A percentile compares a stretch with the other conserved stretches of the same genome.
phyloP scores from a whole-genome alignment of 2,329 filamentous ascomycete genomes.

The Aspergillus sp. region DNA sequence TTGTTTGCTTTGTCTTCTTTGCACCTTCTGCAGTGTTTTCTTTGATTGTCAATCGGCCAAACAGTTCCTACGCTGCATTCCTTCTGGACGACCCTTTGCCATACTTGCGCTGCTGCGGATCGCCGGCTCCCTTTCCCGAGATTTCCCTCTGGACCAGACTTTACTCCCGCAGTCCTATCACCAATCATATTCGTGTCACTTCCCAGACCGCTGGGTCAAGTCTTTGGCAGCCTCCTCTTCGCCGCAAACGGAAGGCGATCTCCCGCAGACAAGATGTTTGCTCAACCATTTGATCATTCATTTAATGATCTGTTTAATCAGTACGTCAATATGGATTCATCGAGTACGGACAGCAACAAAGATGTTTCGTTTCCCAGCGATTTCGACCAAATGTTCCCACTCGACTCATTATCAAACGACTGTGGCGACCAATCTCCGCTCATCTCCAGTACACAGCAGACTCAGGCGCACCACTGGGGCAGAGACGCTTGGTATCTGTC shows the following conservation, averaged over 20 bases:
- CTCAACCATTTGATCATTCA: constrained; percentile 54
- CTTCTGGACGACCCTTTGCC: constrained; percentile 21
- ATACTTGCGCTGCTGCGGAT: constrained; percentile 20
- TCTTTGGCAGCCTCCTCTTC: constrained; percentile 30
- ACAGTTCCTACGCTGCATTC: constrained; percentile 34
- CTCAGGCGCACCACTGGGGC: constrained; percentile 57
- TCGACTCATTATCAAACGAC: constrained; percentile 56
- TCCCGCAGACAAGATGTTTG: constrained; percentile 52
- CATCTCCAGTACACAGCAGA: constrained; percentile 50
- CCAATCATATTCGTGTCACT: constrained; percentile 38
- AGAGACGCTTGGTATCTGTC: constrained; percentile 57
- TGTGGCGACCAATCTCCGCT: constrained; percentile 56
- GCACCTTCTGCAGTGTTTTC: constrained; percentile 47
- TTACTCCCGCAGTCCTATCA: constrained; percentile 21
- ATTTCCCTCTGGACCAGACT: constrained; percentile 28
- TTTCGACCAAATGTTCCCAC: constrained; percentile 57
- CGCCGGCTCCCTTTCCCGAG: constrained; percentile 27
- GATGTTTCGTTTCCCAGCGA: constrained; percentile 55
- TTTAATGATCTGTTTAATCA: constrained; percentile 67
- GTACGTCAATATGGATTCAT: constrained; percentile 63
- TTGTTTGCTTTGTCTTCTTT: constrained; percentile 51
- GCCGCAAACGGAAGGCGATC: constrained; percentile 54
- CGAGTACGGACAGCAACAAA: constrained; percentile 53
- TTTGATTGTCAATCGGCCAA: constrained; percentile 43
- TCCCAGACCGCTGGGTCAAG: constrained; percentile 21